Percentiles rank a stretch among this genome's conserved stretches.
Evolutionary conservation across 2,329 filamentous ascomycete genomes (phyloP).

Genomic region (Sclerotiophoma versabilis): DNA sequence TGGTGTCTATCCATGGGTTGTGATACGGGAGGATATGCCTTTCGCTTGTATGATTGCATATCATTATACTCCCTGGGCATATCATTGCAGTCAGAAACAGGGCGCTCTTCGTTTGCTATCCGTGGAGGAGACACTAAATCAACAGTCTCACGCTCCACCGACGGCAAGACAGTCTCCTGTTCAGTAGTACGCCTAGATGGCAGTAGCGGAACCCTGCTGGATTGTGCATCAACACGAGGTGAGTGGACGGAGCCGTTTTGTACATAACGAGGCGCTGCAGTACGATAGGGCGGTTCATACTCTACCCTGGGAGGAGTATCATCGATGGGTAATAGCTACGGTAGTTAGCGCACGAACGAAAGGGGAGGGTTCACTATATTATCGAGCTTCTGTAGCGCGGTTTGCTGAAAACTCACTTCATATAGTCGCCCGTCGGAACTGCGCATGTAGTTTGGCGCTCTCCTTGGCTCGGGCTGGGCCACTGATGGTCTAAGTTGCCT

Average conservation of each 20-base stretch:
- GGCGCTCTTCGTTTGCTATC: conserved; percentile 6
- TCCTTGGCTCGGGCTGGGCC: conserved; percentile 18
- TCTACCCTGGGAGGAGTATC: conserved; percentile 24
- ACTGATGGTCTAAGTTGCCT: conserved; percentile 26
- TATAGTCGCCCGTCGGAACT: conserved; percentile 41
- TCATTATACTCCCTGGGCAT: conserved; percentile 15
- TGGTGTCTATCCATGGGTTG: conserved; percentile 13
- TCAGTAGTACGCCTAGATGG: conserved; percentile 36
- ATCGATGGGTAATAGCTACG: conserved; percentile 41
- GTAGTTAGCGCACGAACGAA: conserved; percentile 27
- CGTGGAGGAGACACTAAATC: conserved; percentile 28
- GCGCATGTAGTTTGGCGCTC: conserved; percentile 27
- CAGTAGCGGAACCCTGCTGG: conserved; percentile 18
- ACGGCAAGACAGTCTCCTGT: conserved; percentile 44
- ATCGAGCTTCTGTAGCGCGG: conserved; percentile 23
- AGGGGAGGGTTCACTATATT: background rate
- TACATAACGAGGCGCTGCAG: conserved; percentile 15
- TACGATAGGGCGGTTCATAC: conserved; percentile 22
- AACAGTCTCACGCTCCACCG: conserved; percentile 42
- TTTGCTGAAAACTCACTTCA: conserved; percentile 40
- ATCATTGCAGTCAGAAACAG: conserved; percentile 13
- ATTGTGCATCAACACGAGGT: conserved; percentile 25
- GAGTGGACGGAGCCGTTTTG: conserved; percentile 23
- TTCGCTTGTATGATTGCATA: conserved; percentile 29
- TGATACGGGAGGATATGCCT: conserved; percentile 16